Conservation (phyloP, 148 eudicot genomes). For the Camellia granthamiana region DNA sequence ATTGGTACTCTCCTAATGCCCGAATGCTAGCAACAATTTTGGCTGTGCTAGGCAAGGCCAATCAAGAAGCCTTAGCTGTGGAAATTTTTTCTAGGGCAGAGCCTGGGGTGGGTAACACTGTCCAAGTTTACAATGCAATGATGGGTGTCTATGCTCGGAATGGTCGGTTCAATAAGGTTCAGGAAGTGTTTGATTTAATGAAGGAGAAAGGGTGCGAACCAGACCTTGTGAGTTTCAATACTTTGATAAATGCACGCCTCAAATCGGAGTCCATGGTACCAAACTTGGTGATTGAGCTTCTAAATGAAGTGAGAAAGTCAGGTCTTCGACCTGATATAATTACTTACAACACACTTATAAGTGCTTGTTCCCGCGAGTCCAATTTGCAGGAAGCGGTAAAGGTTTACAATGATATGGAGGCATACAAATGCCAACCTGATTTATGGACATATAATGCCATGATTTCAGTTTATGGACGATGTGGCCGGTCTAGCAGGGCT, state of each 20-base stretch:
- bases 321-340: constrained; percentile 89
- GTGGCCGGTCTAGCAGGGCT: constrained; percentile 71
- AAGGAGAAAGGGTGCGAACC: constrained; percentile 77
- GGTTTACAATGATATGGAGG: constrained; percentile 82
- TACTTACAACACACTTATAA: constrained; percentile 94
- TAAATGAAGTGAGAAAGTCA: constrained; percentile 71
- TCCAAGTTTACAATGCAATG: constrained; percentile 96
- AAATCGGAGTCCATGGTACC: constrained; percentile 61
- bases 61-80: constrained; percentile 74
- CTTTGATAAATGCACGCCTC: constrained; percentile 87
- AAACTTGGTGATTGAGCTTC: constrained; percentile 64
- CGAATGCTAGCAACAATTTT: constrained; percentile 84
- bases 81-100: constrained; percentile 76
- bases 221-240: constrained; percentile 90
- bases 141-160: constrained; percentile 96
- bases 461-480: constrained; percentile 92
- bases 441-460: constrained; percentile 99
- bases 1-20: constrained; percentile 82
- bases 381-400: constrained; percentile 83
- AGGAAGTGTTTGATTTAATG: constrained; percentile 80
- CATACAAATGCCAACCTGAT: constrained; percentile 81
- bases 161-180: constrained; percentile 71
- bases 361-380: constrained; percentile 92
- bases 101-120: constrained; percentile 59
- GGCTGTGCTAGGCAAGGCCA: constrained; percentile 89